Evolutionary conservation across 345 rosid species (phyloP).

Genomic region (Acer negundo): DNA sequence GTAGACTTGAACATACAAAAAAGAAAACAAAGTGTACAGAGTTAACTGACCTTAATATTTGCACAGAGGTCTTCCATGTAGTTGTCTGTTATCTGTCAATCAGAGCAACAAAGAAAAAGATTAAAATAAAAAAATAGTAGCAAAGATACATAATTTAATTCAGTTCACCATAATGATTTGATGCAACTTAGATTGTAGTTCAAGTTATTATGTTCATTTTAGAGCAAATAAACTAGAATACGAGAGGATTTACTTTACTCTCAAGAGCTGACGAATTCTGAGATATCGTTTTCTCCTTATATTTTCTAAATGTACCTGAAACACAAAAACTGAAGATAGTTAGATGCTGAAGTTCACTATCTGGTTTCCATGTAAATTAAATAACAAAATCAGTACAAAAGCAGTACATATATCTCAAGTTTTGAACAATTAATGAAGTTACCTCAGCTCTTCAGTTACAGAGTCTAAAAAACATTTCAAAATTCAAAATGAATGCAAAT

Average conservation of each 20-base stretch:
- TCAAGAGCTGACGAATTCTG: slow-evolving; percentile 67
- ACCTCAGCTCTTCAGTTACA: not conserved
- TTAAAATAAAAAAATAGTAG: not conserved
- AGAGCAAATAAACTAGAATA: not conserved
- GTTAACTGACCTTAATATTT: slow-evolving; percentile 62
- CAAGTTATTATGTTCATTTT: not conserved
- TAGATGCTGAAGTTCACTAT: not conserved
- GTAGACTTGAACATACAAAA: not conserved
- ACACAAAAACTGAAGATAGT: slow-evolving; percentile 5
- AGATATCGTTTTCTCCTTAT: slow-evolving; percentile 64
- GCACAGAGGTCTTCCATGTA: slow-evolving; percentile 77
- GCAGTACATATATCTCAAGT: not conserved
- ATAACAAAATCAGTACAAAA: not conserved
- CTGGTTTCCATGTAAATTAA: slow-evolving; percentile 6
- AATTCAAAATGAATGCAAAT: not conserved
- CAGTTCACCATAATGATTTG: not conserved
- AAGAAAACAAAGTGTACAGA: not conserved
- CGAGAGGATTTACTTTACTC: slow-evolving; percentile 51
- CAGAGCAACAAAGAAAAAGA: slow-evolving; percentile 1
- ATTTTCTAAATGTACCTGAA: slow-evolving; percentile 82
- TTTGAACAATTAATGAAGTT: not conserved
- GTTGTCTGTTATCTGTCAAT: slow-evolving; percentile 55
- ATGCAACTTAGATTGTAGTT: not conserved
- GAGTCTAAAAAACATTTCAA: not conserved
- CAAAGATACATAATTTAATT: not conserved